phyloP scores from a whole-genome alignment of 2,329 filamentous ascomycete species.

The Xylariales sp. region DNA sequence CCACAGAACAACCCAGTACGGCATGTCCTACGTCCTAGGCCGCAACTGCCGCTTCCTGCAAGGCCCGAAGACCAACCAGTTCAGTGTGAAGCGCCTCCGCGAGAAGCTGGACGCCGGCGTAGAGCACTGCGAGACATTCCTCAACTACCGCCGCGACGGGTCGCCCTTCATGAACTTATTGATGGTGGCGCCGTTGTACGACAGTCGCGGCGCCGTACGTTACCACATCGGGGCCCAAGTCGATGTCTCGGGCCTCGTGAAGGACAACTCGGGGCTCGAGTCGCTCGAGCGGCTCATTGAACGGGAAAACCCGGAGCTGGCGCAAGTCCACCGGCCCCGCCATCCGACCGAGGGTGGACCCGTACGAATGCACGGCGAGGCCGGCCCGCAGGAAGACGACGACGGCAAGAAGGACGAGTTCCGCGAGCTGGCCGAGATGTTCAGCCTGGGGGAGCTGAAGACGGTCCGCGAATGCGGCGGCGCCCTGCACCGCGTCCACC shows the following conservation, averaged over 20 bases:
- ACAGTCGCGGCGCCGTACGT: conserved; percentile 60
- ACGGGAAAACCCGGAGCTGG: conserved; percentile 9
- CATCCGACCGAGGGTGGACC: background rate
- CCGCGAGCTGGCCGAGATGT: conserved; percentile 62
- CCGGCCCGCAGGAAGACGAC: conserved; percentile 21
- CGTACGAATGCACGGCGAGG: conserved; percentile 16
- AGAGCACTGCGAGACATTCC: conserved; percentile 68
- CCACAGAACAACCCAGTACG: conserved; percentile 69
- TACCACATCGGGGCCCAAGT: conserved; percentile 71
- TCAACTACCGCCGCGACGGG: conserved; percentile 75
- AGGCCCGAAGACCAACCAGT: conserved; percentile 63
- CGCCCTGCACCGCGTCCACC: conserved; percentile 48
- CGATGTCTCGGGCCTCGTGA: conserved; percentile 64
- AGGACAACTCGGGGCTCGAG: conserved; percentile 61
- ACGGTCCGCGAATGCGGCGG: conserved; percentile 61
- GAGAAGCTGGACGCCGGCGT: conserved; percentile 58
- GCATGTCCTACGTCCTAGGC: conserved; percentile 66
- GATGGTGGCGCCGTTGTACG: conserved; percentile 67
- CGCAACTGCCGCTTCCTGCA: conserved; percentile 77
- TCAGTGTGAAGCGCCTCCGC: conserved; percentile 57
- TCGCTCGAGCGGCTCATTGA: conserved; percentile 48
- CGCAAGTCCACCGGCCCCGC: no score
- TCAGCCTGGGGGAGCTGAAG: conserved; percentile 62
- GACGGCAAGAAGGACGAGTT: conserved; percentile 55
- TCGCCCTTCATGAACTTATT: conserved; percentile 74